These are phyloP conservation scores for Phoma sp. DNA, from an alignment of 2,329 filamentous ascomycete species.

Conservation along the genomic window DNA sequence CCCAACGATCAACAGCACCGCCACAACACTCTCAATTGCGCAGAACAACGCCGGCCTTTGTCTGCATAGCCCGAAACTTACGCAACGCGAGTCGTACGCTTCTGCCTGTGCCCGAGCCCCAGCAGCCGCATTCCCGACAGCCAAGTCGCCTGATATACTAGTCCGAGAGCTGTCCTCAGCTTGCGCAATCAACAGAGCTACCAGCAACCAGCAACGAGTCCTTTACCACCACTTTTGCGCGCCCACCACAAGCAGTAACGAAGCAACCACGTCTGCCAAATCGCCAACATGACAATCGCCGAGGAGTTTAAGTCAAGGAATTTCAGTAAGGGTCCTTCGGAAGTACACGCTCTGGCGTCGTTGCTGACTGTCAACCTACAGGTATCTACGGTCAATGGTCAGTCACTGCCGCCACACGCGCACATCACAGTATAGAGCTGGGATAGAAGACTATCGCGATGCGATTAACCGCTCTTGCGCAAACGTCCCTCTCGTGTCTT, in stretches of 20 bases:
- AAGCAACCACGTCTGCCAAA: neutral
- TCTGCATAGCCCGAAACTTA: conserved; percentile 39
- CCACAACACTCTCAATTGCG: conserved; percentile 24
- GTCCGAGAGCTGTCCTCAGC: conserved; percentile 32
- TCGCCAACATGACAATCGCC: conserved; percentile 60
- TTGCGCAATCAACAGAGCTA: conserved; percentile 30
- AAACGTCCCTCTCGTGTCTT: neutral
- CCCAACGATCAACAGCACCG: conserved; percentile 21
- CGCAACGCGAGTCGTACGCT: conserved; percentile 36
- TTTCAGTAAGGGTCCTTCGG: conserved; percentile 61
- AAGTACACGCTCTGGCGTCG: conserved; percentile 15
- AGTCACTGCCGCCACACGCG: conserved; percentile 37
- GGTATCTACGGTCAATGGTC: conserved; percentile 74
- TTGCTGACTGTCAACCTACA: conserved; percentile 49
- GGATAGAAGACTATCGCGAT: no score
- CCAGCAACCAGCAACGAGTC: conserved; percentile 12
- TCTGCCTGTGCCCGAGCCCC: conserved; percentile 7
- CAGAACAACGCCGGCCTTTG: conserved; percentile 22
- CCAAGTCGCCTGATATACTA: conserved; percentile 27
- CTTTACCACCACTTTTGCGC: conserved; percentile 7
- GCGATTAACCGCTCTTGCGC: neutral
- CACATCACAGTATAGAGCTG: neutral
- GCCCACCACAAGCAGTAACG: conserved; percentile 13
- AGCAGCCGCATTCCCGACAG: conserved; percentile 9
- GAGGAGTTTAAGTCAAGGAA: conserved; percentile 70